phyloP scores from a whole-genome alignment of 2,329 filamentous ascomycete genomes.

The Colletotrichum kahawae region DNA sequence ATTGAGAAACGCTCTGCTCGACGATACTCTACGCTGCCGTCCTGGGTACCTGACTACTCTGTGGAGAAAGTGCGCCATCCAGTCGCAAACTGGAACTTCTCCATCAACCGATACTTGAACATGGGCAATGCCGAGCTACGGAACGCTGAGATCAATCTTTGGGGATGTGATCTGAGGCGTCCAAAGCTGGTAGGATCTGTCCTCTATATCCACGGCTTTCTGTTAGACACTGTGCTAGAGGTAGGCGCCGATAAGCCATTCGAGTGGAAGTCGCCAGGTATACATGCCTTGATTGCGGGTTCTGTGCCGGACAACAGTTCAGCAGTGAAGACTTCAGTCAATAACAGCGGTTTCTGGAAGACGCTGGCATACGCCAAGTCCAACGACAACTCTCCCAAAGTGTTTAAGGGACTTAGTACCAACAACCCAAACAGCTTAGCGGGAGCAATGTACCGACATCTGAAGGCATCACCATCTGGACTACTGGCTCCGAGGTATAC shows the following conservation, averaged over 20 bases:
- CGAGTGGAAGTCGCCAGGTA: background rate
- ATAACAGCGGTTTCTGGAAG: too few species aligned
- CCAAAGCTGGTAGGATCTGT: background rate
- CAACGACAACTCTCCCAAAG: too few species aligned
- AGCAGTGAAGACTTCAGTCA: too few species aligned
- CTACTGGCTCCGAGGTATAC: too few species aligned
- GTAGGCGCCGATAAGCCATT: background rate
- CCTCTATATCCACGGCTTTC: background rate
- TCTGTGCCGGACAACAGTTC: too few species aligned
- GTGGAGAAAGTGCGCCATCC: background rate
- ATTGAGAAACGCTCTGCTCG: background rate
- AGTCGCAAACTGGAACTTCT: background rate
- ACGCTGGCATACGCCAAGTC: too few species aligned
- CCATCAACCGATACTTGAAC: background rate
- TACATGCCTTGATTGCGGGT: too few species aligned
- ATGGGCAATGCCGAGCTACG: background rate
- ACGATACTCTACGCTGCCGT: background rate
- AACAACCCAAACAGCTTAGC: too few species aligned
- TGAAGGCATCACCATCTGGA: too few species aligned
- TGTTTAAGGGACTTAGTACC: too few species aligned
- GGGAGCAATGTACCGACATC: too few species aligned
- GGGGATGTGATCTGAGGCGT: background rate
- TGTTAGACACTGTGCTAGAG: background rate
- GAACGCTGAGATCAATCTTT: too few species aligned
- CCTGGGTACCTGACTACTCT: constrained; percentile 16